phyloP scores from a whole-genome alignment of 1,284 basidiomycete genomes.

The Volvariella volvacea region DNA sequence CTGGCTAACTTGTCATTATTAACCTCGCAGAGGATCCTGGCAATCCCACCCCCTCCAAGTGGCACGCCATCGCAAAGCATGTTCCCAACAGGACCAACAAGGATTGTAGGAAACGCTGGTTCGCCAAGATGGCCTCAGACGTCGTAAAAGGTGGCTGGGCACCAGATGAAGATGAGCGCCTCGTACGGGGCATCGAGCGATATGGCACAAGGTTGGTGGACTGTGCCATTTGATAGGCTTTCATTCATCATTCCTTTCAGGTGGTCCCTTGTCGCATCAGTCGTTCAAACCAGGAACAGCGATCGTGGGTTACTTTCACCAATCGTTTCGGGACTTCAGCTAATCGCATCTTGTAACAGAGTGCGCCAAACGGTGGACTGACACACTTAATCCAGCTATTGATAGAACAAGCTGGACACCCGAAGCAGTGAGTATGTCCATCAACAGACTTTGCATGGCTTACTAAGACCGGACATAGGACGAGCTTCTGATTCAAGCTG shows the following conservation, averaged over 20 bases:
- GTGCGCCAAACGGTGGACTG: constrained; percentile 54
- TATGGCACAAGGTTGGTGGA: constrained; percentile 40
- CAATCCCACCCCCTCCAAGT: constrained; percentile 46
- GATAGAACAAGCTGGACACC: constrained; percentile 50
- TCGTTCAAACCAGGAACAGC: constrained; percentile 47
- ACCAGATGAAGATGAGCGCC: constrained; percentile 47
- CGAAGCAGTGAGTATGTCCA: constrained; percentile 32
- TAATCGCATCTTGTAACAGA: constrained; percentile 24
- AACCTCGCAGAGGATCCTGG: constrained; percentile 40
- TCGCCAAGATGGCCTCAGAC: constrained; percentile 53
- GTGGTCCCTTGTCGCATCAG: constrained; percentile 47
- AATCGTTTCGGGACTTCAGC: constrained; percentile 8
- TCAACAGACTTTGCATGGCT: constrained; percentile 6
- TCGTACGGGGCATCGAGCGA: constrained; percentile 45
- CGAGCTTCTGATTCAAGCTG: constrained; percentile 41
- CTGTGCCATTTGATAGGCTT: not conserved
- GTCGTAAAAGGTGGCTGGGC: constrained; percentile 54
- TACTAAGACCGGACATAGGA: constrained; percentile 28
- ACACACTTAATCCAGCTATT: constrained; percentile 50
- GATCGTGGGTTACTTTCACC: constrained; percentile 35
- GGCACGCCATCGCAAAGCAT: constrained; percentile 55
- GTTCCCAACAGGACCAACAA: constrained; percentile 54
- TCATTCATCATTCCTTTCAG: constrained; percentile 18
- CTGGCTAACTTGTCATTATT: constrained; percentile 1
- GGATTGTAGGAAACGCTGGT: constrained; percentile 55